Conservation (phyloP, 176 grass and related monocot genomes). For the Avena insularis region DNA sequence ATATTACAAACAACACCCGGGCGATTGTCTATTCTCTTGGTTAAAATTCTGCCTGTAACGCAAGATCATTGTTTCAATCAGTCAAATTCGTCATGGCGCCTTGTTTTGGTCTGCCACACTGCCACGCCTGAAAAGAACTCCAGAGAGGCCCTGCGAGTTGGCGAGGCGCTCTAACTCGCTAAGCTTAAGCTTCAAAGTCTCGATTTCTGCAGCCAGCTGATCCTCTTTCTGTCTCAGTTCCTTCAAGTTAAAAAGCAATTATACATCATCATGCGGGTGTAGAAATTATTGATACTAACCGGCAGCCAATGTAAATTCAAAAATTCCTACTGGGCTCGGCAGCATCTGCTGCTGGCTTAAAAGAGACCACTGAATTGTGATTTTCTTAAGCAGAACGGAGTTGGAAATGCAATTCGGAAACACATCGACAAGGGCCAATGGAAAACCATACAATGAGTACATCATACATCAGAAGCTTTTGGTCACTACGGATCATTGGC, state of each 20-base stretch:
- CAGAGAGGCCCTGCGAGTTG: conserved; percentile 51
- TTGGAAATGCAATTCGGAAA: background rate
- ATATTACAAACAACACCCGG: conserved; percentile 4
- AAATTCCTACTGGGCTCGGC: background rate
- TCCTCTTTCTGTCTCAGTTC: conserved; percentile 61
- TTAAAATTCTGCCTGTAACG: conserved; percentile 1
- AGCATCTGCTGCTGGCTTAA: background rate
- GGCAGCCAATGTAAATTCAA: background rate
- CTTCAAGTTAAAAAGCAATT: conserved; percentile 44
- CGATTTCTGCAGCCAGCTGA: conserved; percentile 49
- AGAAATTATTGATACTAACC: conserved; percentile 11
- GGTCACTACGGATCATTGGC: background rate
- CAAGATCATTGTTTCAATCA: background rate
- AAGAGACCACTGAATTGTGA: background rate
- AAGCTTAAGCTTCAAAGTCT: conserved; percentile 55
- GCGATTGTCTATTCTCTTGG: background rate
- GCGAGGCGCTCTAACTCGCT: conserved; percentile 50
- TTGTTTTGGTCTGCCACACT: conserved; percentile 37
- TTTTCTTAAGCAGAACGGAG: background rate
- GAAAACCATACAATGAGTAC: background rate
- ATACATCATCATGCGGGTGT: background rate
- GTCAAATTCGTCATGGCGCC: conserved; percentile 6
- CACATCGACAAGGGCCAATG: background rate
- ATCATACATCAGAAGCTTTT: background rate
- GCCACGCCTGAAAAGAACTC: conserved; percentile 55